A percentile compares a stretch with the other conserved stretches of the same genome.
These are phyloP conservation scores for Colletotrichum sp. DNA, from an alignment of 2,329 filamentous ascomycete species.

Conservation along the genomic window DNA sequence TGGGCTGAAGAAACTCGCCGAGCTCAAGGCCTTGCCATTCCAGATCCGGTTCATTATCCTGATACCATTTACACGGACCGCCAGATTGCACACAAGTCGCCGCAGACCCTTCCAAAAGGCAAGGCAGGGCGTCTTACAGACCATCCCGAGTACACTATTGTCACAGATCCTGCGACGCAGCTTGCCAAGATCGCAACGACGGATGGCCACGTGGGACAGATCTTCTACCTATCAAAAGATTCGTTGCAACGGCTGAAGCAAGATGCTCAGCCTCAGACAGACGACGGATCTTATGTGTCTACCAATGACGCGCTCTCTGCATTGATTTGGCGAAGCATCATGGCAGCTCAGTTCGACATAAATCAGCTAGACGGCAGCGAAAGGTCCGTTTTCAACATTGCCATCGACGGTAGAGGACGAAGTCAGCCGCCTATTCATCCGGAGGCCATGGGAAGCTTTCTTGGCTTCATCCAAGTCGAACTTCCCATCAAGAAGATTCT, in stretches of 20 bases:
- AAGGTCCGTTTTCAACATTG: neutral
- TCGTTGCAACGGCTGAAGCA: constrained; percentile 31
- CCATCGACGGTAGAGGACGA: neutral
- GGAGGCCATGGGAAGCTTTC: neutral
- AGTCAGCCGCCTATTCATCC: neutral
- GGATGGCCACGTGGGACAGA: constrained; percentile 32
- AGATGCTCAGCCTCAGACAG: constrained; percentile 28
- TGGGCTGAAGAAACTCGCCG: constrained; percentile 40
- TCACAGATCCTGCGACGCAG: constrained; percentile 30
- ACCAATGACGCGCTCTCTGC: constrained; percentile 25
- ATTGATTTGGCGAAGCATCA: constrained; percentile 13
- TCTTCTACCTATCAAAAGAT: constrained; percentile 35
- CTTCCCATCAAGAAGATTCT: neutral
- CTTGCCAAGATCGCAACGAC: constrained; percentile 36
- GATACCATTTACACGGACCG: constrained; percentile 33
- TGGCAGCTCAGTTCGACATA: constrained; percentile 7
- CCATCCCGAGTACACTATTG: constrained; percentile 35
- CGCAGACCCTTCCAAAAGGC: constrained; percentile 25
- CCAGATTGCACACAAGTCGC: constrained; percentile 20
- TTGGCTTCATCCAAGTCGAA: neutral
- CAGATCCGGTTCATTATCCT: constrained; percentile 26
- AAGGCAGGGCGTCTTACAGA: constrained; percentile 27
- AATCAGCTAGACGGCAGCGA: neutral
- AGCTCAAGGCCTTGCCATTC: constrained; percentile 29
- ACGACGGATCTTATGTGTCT: constrained; percentile 30